Conservation (phyloP, 2,329 filamentous ascomycete genomes). For the Fusarium tuaranense region DNA sequence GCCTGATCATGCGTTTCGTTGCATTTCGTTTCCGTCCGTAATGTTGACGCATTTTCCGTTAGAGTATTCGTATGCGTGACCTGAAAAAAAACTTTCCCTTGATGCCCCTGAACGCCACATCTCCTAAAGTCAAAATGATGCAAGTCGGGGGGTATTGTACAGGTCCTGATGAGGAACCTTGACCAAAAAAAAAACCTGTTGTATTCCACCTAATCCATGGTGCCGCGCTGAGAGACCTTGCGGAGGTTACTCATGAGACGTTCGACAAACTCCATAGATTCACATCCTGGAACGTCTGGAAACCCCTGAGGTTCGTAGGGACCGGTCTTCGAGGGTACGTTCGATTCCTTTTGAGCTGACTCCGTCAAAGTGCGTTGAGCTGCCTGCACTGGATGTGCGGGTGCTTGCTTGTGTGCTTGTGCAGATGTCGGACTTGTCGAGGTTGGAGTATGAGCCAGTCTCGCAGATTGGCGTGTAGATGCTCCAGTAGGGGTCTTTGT, state of each 20-base stretch:
- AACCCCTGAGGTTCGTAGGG: constrained; percentile 47
- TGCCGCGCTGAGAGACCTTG: constrained; percentile 49
- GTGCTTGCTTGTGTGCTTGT: not conserved
- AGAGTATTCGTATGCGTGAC: constrained; percentile 13
- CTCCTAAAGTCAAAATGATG: constrained; percentile 14
- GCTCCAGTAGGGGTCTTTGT: not conserved
- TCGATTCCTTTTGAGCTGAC: not conserved
- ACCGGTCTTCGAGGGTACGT: not conserved
- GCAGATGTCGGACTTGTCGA: not conserved
- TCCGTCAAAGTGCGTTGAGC: not conserved
- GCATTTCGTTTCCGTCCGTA: constrained; percentile 9
- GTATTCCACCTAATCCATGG: constrained; percentile 4
- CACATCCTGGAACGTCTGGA: constrained; percentile 56
- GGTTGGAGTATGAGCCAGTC: not conserved
- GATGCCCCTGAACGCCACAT: constrained; percentile 27
- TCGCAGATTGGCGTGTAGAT: not conserved
- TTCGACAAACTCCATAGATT: constrained; percentile 63
- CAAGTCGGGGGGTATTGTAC: constrained; percentile 21
- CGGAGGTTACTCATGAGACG: constrained; percentile 65
- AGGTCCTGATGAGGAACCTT: not conserved
- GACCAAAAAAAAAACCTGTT: not conserved
- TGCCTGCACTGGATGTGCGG: not conserved
- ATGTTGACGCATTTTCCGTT: not conserved
- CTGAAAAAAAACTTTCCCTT: not conserved
- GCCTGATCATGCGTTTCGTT: constrained; percentile 13